Percentiles rank a stretch among this genome's conserved stretches.
Evolutionary conservation across 2,329 filamentous ascomycete species (phyloP).

Genomic region (Ceratocystis cacaofunesta): DNA sequence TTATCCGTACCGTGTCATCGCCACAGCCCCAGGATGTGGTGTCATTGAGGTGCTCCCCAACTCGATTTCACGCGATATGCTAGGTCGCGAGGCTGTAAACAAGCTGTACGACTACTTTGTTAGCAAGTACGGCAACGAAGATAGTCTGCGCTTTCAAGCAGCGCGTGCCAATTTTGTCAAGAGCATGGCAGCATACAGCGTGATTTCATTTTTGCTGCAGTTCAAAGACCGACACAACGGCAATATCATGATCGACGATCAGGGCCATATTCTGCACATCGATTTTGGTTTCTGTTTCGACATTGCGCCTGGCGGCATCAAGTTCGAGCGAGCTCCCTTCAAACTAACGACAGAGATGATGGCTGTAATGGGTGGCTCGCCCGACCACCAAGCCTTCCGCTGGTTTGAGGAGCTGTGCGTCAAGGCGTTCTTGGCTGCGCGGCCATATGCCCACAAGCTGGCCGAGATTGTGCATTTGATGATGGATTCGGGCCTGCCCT

Average conservation of each 20-base stretch:
- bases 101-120: conserved; percentile 97
- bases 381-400: conserved; percentile 72
- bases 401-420: conserved; percentile 95
- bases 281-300: conserved; percentile 99
- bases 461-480: conserved; percentile 82
- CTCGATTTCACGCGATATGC: conserved; percentile 96
- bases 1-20: conserved; percentile 92
- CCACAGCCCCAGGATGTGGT: conserved; percentile 90
- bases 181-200: conserved; percentile 95
- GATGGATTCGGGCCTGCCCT: conserved; percentile 90
- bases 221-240: conserved; percentile 99
- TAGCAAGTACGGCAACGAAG: conserved; percentile 91
- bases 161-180: conserved; percentile 97
- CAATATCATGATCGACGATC: conserved; percentile 98
- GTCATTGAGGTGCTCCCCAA: conserved; percentile 97
- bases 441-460: conserved; percentile 78
- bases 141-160: conserved; percentile 86
- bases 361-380: conserved; percentile 89
- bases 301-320: conserved; percentile 90
- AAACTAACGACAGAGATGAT: conserved; percentile 97
- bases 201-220: conserved; percentile 90
- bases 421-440: conserved; percentile 80
- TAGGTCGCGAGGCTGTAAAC: conserved; percentile 94
- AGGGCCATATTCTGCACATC: conserved; percentile 93
- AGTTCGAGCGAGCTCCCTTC: conserved; percentile 95